Percentiles rank a stretch among this genome's conserved stretches.
These are phyloP conservation scores for Backusella mclennaniae DNA, from an alignment of 192 early-diverging fungal genomes.

Conservation along the genomic window DNA sequence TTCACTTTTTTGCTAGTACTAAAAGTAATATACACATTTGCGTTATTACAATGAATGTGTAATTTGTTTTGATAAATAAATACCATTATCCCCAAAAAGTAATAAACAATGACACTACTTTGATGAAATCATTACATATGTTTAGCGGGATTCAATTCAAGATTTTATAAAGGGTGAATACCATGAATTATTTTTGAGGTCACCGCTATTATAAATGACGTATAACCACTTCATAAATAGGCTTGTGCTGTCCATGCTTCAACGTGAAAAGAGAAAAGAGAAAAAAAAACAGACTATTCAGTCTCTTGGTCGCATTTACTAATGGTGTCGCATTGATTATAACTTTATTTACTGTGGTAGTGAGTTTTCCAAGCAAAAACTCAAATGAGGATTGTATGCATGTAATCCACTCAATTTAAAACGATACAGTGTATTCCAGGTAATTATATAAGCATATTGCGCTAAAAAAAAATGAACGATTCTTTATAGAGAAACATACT, in stretches of 20 bases:
- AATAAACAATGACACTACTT: background rate
- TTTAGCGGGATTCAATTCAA: background rate
- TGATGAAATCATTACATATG: background rate
- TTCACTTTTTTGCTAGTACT: background rate
- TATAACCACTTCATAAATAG: background rate
- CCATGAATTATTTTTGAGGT: background rate
- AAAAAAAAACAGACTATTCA: background rate
- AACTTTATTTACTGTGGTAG: background rate
- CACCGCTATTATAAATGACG: background rate
- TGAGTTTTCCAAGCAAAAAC: background rate
- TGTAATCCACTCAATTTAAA: background rate
- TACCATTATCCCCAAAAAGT: background rate
- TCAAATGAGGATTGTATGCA: background rate
- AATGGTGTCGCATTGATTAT: background rate
- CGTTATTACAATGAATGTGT: too few relatives aligned
- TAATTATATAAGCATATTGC: background rate
- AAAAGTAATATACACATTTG: background rate
- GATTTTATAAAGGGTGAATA: background rate
- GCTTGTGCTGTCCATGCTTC: background rate
- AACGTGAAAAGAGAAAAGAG: background rate
- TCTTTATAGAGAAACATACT: background rate
- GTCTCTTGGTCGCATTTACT: background rate
- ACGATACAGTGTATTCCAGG: background rate
- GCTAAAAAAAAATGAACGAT: background rate
- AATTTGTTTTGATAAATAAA: background rate